Conservation (phyloP, 2,329 filamentous ascomycete species). For the Diaporthe amygdali region DNA sequence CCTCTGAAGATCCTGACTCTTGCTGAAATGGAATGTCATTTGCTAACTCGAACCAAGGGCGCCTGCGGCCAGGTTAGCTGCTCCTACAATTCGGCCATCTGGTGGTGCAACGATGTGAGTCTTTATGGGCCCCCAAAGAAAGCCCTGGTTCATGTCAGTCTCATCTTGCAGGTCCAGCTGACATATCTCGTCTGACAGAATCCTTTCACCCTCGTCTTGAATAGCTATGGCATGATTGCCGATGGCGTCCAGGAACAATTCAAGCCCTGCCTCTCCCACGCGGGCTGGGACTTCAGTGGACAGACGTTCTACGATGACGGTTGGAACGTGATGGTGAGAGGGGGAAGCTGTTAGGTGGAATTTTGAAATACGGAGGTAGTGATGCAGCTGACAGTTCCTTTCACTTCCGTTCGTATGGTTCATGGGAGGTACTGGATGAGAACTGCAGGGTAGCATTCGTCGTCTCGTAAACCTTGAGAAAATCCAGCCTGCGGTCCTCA, state of each 20-base stretch:
- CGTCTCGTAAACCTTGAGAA: not conserved
- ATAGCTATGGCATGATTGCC: not conserved
- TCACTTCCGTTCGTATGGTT: not conserved
- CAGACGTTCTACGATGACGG: not conserved
- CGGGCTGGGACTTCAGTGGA: not conserved
- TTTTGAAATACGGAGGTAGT: not conserved
- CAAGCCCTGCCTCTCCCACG: no score
- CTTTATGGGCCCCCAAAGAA: not conserved
- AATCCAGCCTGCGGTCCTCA: not conserved
- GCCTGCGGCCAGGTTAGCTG: not conserved
- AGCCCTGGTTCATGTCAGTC: not conserved
- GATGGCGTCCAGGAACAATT: not conserved
- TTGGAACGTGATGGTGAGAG: not conserved
- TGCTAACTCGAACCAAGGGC: not conserved
- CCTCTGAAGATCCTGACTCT: no score
- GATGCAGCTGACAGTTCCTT: not conserved
- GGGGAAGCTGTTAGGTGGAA: not conserved
- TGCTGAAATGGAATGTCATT: not conserved
- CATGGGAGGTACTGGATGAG: not conserved
- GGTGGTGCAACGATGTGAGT: not conserved
- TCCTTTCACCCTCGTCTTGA: not conserved
- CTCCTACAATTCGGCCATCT: not conserved
- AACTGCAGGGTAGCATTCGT: not conserved
- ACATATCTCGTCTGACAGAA: not conserved
- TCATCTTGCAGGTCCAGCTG: not conserved